Base-by-base conservation (phyloP, 805 yeast species). In the Priceomyces medius region DNA sequence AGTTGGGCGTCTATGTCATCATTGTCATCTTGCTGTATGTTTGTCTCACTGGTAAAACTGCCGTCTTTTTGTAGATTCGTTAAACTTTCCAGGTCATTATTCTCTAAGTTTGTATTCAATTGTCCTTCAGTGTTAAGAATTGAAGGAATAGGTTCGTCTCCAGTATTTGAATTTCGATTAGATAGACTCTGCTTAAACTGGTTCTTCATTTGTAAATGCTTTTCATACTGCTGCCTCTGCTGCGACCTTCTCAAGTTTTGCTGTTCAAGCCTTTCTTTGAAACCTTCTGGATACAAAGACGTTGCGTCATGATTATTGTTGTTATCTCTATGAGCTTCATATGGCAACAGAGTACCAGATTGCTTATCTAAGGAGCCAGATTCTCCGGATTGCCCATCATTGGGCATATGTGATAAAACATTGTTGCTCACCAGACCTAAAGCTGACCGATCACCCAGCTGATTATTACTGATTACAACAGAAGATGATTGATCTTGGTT, bases 1-100 rank as follows among this genome's bases (percentile, higher is more conserved):
- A 26, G 5, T 26, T 26, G 29, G 5, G 5, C 5, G 10, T 26
- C 29, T 12, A 5, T 6, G 14, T 26, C 29, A 9, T 29, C 17
- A 31, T 31, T 17, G 6, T 16, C 34, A 17, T 10, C 5, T 8
- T 26, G 12, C n/a, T n/a, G n/a, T n/a, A n/a, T n/a, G n/a, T n/a
- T n/a, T n/a, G n/a, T n/a, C n/a, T n/a, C n/a, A n/a, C n/a, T n/a
- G n/a, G n/a, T n/a, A n/a, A n/a, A n/a, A n/a, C n/a, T n/a, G n/a
- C n/a, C n/a, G 38, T n/a, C 37, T 34, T 20, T 41, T 23, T 40
- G 43, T n/a, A 18, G 26, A 16, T 28, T 28, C 6, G 24, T 9
- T 6, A 5, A 12, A 26, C n/a, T n/a, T n/a, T 26, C 29, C 9
- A 7, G 9, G 10, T 26, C 14, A 14, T 26, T 14, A 10, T 26